Conservation (phyloP, 345 rosid genomes). For the Passiflora organensis region DNA sequence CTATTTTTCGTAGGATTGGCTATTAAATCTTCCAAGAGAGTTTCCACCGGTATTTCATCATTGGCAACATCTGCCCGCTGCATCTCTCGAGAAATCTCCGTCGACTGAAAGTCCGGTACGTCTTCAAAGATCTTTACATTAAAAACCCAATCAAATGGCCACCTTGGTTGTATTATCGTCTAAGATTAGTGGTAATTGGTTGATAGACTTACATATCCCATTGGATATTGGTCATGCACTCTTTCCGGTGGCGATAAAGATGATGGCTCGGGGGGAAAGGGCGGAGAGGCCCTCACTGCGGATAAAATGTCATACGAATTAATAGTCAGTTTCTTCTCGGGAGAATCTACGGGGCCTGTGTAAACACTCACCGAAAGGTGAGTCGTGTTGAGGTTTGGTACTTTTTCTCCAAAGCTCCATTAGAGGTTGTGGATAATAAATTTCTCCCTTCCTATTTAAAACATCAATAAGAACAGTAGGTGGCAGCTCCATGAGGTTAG, state of each 20-base stretch:
- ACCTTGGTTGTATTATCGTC: slow-evolving; percentile 2
- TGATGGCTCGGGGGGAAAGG: slow-evolving; percentile 44
- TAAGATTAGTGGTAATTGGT: neutral
- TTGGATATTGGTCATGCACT: slow-evolving; percentile 31
- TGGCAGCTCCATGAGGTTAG: slow-evolving; percentile 65
- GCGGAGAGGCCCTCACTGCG: slow-evolving; percentile 50
- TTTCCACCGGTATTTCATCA: slow-evolving; percentile 25
- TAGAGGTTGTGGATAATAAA: slow-evolving; percentile 60
- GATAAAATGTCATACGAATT: neutral
- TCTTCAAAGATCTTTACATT: slow-evolving; percentile 53
- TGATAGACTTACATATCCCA: slow-evolving; percentile 43
- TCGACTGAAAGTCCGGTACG: slow-evolving; percentile 34
- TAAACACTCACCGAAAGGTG: slow-evolving; percentile 51
- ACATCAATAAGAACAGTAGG: slow-evolving; percentile 47
- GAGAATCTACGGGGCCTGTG: neutral
- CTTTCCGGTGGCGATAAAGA: slow-evolving; percentile 35
- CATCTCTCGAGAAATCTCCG: slow-evolving; percentile 45
- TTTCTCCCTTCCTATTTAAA: slow-evolving; percentile 27
- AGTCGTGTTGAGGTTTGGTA: slow-evolving; percentile 42
- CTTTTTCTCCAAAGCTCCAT: slow-evolving; percentile 60
- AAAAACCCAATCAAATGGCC: slow-evolving; percentile 14
- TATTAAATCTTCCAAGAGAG: slow-evolving; percentile 30
- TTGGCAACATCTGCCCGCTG: slow-evolving; percentile 20
- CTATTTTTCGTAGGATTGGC: slow-evolving; percentile 31
- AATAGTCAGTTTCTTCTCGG: neutral